Evolutionary conservation across 169 alveolate genomes (phyloP).

Genomic region (Cystoisospora suis): DNA sequence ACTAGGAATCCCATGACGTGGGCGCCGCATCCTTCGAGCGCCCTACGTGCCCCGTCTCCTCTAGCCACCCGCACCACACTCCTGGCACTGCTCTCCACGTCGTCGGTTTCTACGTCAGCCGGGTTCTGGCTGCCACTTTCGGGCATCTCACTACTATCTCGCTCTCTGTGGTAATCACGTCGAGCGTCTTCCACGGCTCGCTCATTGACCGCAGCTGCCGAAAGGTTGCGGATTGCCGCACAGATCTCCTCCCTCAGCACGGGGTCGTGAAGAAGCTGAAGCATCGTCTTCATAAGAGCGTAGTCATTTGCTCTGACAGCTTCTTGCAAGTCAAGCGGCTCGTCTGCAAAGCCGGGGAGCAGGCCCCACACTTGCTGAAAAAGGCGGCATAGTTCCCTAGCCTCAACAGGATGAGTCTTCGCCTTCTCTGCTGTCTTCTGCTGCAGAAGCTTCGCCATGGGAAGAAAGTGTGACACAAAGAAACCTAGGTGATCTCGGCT

Average conservation of each 20-base stretch:
- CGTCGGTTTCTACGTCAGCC: not conserved
- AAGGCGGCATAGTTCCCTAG: constrained; percentile 14
- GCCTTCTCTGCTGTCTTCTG: constrained; percentile 30
- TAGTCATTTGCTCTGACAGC: not conserved
- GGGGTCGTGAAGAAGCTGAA: constrained; percentile 46
- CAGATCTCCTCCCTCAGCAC: constrained; percentile 35
- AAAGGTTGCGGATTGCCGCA: constrained; percentile 6
- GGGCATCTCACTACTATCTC: not conserved
- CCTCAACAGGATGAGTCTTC: constrained; percentile 3
- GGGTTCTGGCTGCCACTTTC: not conserved
- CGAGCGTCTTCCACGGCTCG: not conserved
- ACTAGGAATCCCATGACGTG: constrained; percentile 26
- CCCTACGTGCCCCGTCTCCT: not conserved
- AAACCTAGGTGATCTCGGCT: constrained; percentile 26
- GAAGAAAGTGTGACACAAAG: constrained; percentile 12
- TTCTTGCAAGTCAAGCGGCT: constrained; percentile 16
- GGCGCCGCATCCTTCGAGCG: constrained; percentile 13
- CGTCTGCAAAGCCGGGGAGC: constrained; percentile 22
- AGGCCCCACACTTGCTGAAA: constrained; percentile 44
- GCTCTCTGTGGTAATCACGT: not conserved
- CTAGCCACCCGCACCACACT: not conserved
- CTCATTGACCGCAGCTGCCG: not conserved
- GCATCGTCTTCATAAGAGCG: not conserved
- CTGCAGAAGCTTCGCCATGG: constrained; percentile 33
- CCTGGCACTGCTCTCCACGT: too few relatives aligned